Evolutionary conservation across 176 grass and related monocot genomes (phyloP).

Genomic region (Sorghum bicolor): DNA sequence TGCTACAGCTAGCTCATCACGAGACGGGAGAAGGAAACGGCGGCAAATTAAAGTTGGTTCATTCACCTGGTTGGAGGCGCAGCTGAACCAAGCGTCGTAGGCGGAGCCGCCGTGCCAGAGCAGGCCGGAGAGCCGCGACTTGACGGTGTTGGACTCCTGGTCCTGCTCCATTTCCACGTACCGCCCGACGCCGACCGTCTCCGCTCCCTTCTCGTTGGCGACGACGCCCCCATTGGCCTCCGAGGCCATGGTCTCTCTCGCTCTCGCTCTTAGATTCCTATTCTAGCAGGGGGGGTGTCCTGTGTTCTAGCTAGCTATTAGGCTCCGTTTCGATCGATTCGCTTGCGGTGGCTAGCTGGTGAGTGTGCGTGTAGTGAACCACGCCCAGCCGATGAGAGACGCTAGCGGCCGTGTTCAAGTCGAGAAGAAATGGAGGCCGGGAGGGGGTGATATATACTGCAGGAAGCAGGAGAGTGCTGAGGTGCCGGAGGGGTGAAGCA

Average conservation of each 20-base stretch:
- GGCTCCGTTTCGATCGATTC: not conserved
- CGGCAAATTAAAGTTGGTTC: not conserved
- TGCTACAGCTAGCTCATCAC: not conserved
- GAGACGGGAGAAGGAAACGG: not conserved
- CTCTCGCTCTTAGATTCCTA: not conserved
- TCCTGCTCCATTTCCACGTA: conserved; percentile 94
- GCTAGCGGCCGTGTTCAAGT: not conserved
- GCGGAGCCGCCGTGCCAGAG: conserved; percentile 97
- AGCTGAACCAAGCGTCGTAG: conserved; percentile 99
- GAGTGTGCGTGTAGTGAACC: not conserved
- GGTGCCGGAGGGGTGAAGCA: conserved; percentile 21
- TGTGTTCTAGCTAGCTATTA: not conserved
- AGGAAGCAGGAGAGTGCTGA: not conserved
- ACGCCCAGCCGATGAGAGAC: not conserved
- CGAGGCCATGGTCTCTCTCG: conserved; percentile 42
- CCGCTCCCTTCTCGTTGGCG: conserved; percentile 78
- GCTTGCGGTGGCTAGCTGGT: not conserved
- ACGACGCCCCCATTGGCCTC: conserved; percentile 36
- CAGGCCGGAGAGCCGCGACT: conserved; percentile 81
- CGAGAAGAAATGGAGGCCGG: not conserved
- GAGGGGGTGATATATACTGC: conserved; percentile 36
- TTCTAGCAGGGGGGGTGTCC: not conserved
- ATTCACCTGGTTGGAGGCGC: conserved; percentile 91
- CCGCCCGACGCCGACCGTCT: conserved; percentile 64
- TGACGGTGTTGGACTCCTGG: conserved; percentile 35